phyloP scores from a whole-genome alignment of 164 flowering plant species.

The Sedum album region DNA sequence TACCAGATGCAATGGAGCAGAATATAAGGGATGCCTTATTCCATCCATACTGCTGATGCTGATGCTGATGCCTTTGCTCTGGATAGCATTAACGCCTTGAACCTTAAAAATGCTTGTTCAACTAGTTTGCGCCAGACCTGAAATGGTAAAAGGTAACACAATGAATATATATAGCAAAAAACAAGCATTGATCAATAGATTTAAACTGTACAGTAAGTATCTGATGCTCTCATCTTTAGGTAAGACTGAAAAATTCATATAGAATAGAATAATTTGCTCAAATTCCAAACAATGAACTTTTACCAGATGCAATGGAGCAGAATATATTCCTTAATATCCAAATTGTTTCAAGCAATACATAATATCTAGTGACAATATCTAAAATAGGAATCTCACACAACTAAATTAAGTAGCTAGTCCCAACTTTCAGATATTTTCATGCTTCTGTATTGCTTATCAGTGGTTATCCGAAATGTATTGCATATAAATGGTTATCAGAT shows the following conservation, averaged over 20 bases:
- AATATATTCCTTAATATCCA: neutral
- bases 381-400: neutral
- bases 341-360: neutral
- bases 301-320: neutral
- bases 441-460: neutral
- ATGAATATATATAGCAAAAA: neutral
- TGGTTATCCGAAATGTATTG: neutral
- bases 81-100: neutral
- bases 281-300: neutral
- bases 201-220: neutral
- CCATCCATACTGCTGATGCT: constrained; percentile 11
- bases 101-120: neutral
- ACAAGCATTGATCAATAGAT: neutral
- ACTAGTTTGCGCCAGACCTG: neutral
- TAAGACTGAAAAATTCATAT: too few relatives aligned
- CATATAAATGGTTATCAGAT: neutral
- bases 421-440: neutral
- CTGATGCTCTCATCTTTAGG: neutral
- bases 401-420: neutral
- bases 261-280: neutral
- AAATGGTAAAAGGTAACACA: neutral
- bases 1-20: neutral
- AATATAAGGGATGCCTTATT: constrained; percentile 9
- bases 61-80: neutral
- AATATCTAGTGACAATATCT: neutral